Base-by-base conservation (phyloP, 148 eudicot species). In the Silene latifolia region DNA sequence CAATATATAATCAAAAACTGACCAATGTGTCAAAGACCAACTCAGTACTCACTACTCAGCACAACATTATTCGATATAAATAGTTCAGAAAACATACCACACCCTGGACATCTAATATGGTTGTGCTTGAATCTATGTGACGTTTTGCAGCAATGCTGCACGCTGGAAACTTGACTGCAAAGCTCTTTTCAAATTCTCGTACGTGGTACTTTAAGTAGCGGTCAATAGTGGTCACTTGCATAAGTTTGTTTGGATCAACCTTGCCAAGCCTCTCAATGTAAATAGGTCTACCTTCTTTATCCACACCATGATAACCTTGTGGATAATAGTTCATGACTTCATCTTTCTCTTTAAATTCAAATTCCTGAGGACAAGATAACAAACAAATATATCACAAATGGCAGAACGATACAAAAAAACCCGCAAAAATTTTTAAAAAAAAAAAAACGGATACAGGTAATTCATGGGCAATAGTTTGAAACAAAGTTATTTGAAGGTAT, bases 261-360 rank as follows among this genome's bases (percentile, higher is more conserved):
- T 85, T 90, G 58, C 98, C 98, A 51, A 94, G 79, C 78, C 87
- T 82, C 82, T 94, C 98, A 48, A 94, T 87, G 83, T 94, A 94
- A 39, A 94, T 84, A 63, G 98, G 98, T 74, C 98, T 84, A 53
- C 98, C 98, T 24, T 88, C 90, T 82, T 83, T 90, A 75, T 94
- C 98, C 82, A 94, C 93, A 4, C 98, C 98, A 72, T 94, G 98
- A 82, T 91, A 90, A 23, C 98, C 98, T 69, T 94, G 98, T 32
- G 98, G 98, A 76, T 94, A 94, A 76, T 94, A 90, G 72, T 90
- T 84, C 42, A 94, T 72, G 59, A 94, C 98, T 78, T 94, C 96
- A 42, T 85, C 87, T 74, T 77, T 74, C 87, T 94, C 98, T 80
- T 87, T 78, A 72, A 91, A 94, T 10, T 90, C 96, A 80, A 87